Conservation (phyloP, 306 rosid species). For the Sicyos baderoa region DNA sequence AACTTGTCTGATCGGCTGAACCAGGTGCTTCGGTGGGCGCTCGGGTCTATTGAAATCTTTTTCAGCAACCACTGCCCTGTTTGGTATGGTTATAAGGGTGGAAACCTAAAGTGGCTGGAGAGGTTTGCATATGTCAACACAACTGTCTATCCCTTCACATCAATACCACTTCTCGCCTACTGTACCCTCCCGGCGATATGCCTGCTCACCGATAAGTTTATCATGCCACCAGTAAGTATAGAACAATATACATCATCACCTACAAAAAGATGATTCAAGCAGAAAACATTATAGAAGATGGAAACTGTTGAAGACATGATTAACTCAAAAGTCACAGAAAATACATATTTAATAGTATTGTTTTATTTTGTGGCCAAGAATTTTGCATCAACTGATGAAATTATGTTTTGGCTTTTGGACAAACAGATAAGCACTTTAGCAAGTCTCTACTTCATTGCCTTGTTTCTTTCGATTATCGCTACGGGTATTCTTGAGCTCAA, state of each 20-base stretch:
- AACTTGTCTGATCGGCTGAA: constrained; percentile 91
- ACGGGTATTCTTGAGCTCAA: constrained; percentile 90
- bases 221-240: constrained; percentile 79
- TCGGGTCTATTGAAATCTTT: constrained; percentile 88
- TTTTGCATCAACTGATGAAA: constrained; percentile 14
- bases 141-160: constrained; percentile 91
- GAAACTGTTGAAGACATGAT: background rate
- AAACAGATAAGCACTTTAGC: constrained; percentile 91
- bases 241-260: background rate
- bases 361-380: background rate
- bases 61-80: constrained; percentile 89
- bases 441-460: constrained; percentile 66
- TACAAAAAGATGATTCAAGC: constrained; percentile 10
- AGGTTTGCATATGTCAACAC: constrained; percentile 83
- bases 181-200: constrained; percentile 86
- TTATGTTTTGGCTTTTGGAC: constrained; percentile 17
- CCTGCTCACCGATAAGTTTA: constrained; percentile 95
- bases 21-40: constrained; percentile 98
- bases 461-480: constrained; percentile 72
- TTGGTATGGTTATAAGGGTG: constrained; percentile 86
- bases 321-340: background rate
- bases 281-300: background rate
- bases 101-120: constrained; percentile 95
- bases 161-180: constrained; percentile 82
- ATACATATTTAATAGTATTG: background rate